Percentiles rank a stretch among this genome's conserved stretches.
These are phyloP conservation scores for Colletotrichum chrysophilum DNA, from an alignment of 2,329 filamentous ascomycete genomes.

Conservation along the genomic window DNA sequence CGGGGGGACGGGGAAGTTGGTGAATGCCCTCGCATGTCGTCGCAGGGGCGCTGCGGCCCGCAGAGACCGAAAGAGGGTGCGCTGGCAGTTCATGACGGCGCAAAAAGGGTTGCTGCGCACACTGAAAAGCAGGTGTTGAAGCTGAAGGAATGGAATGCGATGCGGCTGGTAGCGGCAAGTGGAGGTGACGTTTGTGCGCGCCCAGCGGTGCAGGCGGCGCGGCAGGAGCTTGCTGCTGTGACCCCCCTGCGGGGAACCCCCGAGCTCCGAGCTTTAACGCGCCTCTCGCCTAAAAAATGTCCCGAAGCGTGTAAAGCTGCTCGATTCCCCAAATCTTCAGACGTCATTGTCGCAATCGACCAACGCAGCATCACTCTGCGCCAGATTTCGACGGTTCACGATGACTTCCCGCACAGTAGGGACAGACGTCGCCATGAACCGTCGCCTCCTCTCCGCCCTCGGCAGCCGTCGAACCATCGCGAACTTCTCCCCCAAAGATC, in stretches of 20 bases:
- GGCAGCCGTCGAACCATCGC: neutral
- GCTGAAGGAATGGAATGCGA: neutral
- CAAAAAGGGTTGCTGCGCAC: neutral
- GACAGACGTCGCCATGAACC: neutral
- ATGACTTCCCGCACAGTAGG: neutral
- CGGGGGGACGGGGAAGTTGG: constrained; percentile 39
- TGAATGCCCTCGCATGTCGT: constrained; percentile 46
- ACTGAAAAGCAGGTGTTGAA: neutral
- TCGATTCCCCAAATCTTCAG: neutral
- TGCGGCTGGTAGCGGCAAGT: constrained; percentile 3
- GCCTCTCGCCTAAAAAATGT: constrained; percentile 19
- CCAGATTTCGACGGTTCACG: accelerated
- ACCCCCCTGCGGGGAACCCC: neutral
- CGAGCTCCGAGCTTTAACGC: constrained; percentile 6
- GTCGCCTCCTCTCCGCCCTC: neutral
- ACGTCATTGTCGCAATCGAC: neutral
- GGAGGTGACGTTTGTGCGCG: constrained; percentile 2
- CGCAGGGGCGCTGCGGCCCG: constrained; percentile 33
- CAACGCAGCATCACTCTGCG: neutral
- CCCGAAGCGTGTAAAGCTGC: constrained; percentile 17
- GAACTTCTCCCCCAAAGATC: neutral
- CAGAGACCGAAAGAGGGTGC: constrained; percentile 37
- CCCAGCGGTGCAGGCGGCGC: neutral
- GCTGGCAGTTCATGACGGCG: constrained; percentile 39
- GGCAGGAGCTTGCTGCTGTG: neutral